Evolutionary conservation across 495 filamentous ascomycete genomes (phyloP), one percentile per base, ranked within the genome.

Genomic region (Aspergillus saccharolyticus): DNA sequence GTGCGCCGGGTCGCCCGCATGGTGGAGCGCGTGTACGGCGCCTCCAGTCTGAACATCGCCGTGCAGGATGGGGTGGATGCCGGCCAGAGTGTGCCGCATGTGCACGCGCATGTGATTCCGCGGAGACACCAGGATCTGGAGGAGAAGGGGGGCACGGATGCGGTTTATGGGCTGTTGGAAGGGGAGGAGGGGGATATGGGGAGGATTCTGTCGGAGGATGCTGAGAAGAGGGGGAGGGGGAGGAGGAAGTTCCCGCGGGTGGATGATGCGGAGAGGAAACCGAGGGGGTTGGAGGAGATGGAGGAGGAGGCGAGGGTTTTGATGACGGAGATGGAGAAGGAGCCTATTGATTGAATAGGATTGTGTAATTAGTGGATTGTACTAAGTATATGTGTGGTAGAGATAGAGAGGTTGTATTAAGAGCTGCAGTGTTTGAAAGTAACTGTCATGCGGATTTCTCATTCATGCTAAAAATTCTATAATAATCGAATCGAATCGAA

Each of bases 21-120:
- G 82, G 75, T 96, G 8, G 86, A 89, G 52, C 81, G 84, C 39
- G 76, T 89, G 17, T 94, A 89, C 70, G 82, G 83, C 57, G 73
- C 78, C 6, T 52, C 72, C 3, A 85, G 81, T 65, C 82, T 97
- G 66, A 98, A 97, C 70, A 87, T 98, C 52, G 92, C 94, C 0
- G 80, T 98, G 16, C 94, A 98, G 65, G 94, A 98, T 74, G 94
- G 94, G 10, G 70, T 70, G 22, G 89, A 89, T 60, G 90, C 95
- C 1, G 94, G 94, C 0, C 94, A 98, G 78, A 89, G 83, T 22
- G 91, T 98, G 20, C 76, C 88, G 10, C 94, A 98, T 74, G 85
- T 97, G 15, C 95, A 98, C 73, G 85, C 88, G 49, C 95, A 98
- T 75, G 84, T 97, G 33, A 97, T 98, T 53, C 94, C 94, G 20